Evolutionary conservation across 2,329 filamentous ascomycete genomes (phyloP).

Genomic region (Mariannaea elegans): DNA sequence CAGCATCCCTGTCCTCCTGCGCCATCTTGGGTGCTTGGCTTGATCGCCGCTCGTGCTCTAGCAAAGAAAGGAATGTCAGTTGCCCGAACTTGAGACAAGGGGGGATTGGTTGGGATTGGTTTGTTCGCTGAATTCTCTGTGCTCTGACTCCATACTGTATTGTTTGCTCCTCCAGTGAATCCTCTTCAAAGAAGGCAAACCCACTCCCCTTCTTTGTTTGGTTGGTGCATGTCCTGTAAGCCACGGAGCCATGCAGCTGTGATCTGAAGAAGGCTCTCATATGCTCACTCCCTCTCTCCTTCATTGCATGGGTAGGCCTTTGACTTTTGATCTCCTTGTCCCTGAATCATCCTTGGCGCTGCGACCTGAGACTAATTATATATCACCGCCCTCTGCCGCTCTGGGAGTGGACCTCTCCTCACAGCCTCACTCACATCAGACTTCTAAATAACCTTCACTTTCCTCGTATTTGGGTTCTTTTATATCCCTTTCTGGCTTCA

Average conservation of each 20-base stretch:
- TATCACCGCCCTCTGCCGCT: conserved; percentile 1
- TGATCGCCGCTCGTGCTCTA: neutral
- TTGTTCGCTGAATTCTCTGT: conserved; percentile 8
- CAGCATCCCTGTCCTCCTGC: neutral
- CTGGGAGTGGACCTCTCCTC: neutral
- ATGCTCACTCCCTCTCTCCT: neutral
- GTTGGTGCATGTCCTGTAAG: neutral
- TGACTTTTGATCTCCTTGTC: neutral
- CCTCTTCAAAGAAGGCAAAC: neutral
- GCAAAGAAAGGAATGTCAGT: neutral
- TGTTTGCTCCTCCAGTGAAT: neutral
- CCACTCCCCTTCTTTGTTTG: neutral
- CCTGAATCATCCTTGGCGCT: conserved; percentile 19
- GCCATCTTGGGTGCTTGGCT: neutral
- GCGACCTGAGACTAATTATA: conserved; percentile 8
- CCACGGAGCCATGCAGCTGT: neutral
- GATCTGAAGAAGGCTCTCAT: neutral
- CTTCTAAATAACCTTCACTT: neutral
- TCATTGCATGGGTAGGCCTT: neutral
- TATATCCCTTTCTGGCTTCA: neutral
- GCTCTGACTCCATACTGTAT: neutral
- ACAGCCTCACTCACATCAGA: conserved; percentile 18
- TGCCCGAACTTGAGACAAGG: conserved; percentile 12
- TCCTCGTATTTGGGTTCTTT: neutral
- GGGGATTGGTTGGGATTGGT: neutral